phyloP scores from a whole-genome alignment of 2,329 filamentous ascomycete genomes.

The Penicillium sp. region DNA sequence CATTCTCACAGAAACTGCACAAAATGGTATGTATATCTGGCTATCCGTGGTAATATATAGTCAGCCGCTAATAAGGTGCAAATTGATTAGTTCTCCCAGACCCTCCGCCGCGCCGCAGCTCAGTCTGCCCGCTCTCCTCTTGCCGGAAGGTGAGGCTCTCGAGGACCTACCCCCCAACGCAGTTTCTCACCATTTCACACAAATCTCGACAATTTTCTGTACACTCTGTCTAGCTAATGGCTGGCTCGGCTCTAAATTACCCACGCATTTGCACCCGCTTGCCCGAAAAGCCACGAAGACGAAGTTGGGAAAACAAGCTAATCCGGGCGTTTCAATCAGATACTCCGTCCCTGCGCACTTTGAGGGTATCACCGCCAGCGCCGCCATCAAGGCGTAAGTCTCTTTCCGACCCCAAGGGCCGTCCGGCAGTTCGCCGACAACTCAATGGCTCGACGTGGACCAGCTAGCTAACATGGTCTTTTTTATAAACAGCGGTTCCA shows the following conservation, averaged over 20 bases:
- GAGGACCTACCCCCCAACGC: background rate
- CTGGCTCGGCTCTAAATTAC: background rate
- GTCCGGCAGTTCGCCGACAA: background rate
- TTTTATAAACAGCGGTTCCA: slow-evolving; percentile 41
- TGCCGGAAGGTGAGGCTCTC: slow-evolving; percentile 59
- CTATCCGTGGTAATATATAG: background rate
- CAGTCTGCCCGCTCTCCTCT: slow-evolving; percentile 56
- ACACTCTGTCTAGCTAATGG: background rate
- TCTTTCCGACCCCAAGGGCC: background rate
- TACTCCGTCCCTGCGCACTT: slow-evolving; percentile 56
- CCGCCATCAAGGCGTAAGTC: slow-evolving; percentile 53
- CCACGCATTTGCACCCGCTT: background rate
- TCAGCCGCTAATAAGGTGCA: slow-evolving; percentile 24
- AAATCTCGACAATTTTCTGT: background rate
- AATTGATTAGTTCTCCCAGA: slow-evolving; percentile 37
- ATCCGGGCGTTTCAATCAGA: slow-evolving; percentile 37
- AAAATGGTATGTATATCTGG: slow-evolving; percentile 38
- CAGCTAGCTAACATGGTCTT: slow-evolving; percentile 1
- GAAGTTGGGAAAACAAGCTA: slow-evolving; percentile 26
- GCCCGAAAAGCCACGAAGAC: background rate
- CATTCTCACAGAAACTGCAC: slow-evolving; percentile 28
- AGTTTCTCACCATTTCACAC: background rate
- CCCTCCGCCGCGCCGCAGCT: slow-evolving; percentile 43
- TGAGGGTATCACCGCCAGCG: slow-evolving; percentile 54
- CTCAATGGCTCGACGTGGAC: background rate